Evolutionary conservation across 169 alveolate genomes (phyloP), one percentile per base, ranked within the genome.

Genomic region (Cryptosporidium ryanae): DNA sequence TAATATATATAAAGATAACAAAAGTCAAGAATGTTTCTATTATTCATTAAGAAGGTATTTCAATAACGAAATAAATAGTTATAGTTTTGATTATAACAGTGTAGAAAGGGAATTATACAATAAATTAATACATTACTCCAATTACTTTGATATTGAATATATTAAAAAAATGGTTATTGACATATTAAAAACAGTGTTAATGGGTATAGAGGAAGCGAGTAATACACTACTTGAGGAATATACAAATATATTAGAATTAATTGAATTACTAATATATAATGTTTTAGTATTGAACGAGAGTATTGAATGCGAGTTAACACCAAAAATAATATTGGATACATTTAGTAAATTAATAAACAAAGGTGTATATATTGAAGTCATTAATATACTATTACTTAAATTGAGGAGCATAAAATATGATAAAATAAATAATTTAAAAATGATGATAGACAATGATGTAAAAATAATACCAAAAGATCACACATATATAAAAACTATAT

Each of bases 51-150:
- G 31, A 52, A 52, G 27, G 13, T 52, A 52, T 52, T 52, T 52
- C 13, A 52, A 52, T 52, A 21, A 12, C 21, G 13, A 5, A 4
- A 52, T 52, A 7, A n/a, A 1, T 52, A 52, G 8, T 52, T 4
- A n/a, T 12, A 89, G 59, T 65, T 32, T 64, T 29, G 76, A 81
- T 25, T 82, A 66, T 48, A 89, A 82, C 7, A 66, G 82, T 50
- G 66, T 65, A 38, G 67, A 59, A 31, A 83, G 67, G 68, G 68
- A 49, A 48, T 57, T 82, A 65, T 90, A 76, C 46, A 82, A 65
- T 38, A 65, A 82, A 64, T 50, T 82, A 82, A 15, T 52, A 50
- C 17, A 31, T 27, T 32, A 57, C 76, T 46, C 84, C 87, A 46
- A 82, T 63, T 31, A 52, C 68, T 66, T 67, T 76, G 25, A 52